These are phyloP conservation scores for Agaricus blazei DNA, from an alignment of 768 basidiomycete genomes.

Conservation along the genomic window DNA sequence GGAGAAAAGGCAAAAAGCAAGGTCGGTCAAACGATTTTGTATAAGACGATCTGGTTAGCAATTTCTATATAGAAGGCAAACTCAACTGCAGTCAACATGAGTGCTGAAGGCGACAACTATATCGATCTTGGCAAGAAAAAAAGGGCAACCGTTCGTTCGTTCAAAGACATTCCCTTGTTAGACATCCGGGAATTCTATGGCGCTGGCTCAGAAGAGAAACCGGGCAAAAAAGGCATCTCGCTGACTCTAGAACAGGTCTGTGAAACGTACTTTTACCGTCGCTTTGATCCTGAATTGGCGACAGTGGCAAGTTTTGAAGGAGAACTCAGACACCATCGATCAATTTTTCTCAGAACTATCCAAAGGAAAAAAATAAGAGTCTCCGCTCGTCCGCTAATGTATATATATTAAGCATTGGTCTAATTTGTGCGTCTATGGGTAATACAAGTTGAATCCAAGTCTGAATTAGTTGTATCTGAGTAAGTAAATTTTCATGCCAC, in stretches of 20 bases:
- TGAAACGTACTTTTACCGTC: background rate
- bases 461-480: background rate
- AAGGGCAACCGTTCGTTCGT: slow-evolving; percentile 50
- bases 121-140: slow-evolving; percentile 70
- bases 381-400: background rate
- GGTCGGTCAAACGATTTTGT: background rate
- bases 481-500: slow-evolving; percentile 10
- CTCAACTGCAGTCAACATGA: slow-evolving; percentile 23
- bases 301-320: slow-evolving; percentile 58
- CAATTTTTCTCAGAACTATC: slow-evolving; percentile 33
- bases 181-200: slow-evolving; percentile 77
- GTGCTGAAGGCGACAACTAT: slow-evolving; percentile 44
- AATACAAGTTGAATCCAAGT: background rate
- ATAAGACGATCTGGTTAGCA: background rate
- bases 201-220: slow-evolving; percentile 51
- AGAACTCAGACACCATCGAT: slow-evolving; percentile 41
- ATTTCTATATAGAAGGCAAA: slow-evolving; percentile 7
- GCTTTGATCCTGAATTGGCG: background rate
- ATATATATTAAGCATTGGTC: background rate
- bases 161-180: slow-evolving; percentile 49
- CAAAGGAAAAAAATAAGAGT: slow-evolving; percentile 19
- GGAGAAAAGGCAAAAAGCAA: background rate
- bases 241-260: slow-evolving; percentile 60
- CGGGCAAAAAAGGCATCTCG: slow-evolving; percentile 79
- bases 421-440: slow-evolving; percentile 7